These are phyloP conservation scores for Ceratorhiza oryzae-sativae DNA, from an alignment of 1,284 basidiomycete species.

Conservation along the genomic window DNA sequence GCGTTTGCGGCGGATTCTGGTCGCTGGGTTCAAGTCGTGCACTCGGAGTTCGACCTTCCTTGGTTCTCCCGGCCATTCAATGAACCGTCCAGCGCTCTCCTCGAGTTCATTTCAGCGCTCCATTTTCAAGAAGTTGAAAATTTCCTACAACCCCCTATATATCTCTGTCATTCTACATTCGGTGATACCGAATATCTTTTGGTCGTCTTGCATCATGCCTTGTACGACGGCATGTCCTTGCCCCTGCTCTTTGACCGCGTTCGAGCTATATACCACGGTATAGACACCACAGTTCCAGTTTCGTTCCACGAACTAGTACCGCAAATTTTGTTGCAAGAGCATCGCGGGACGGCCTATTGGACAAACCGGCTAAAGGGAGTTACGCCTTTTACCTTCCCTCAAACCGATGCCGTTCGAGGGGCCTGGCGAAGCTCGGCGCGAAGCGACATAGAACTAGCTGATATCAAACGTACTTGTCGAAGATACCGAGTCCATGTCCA, in stretches of 20 bases:
- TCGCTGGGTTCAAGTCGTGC: constrained; percentile 57
- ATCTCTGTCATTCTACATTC: constrained; percentile 16
- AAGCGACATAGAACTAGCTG: constrained; percentile 27
- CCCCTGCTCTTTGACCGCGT: constrained; percentile 52
- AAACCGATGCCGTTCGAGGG: constrained; percentile 25
- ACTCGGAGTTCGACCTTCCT: constrained; percentile 51
- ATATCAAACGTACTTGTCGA: constrained; percentile 43
- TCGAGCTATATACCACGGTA: constrained; percentile 50
- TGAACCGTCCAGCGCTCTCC: constrained; percentile 41
- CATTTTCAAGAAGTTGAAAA: constrained; percentile 41
- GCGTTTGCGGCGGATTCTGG: constrained; percentile 54
- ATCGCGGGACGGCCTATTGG: constrained; percentile 56
- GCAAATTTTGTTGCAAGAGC: constrained; percentile 52
- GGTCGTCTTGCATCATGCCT: constrained; percentile 59
- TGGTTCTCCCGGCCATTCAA: constrained; percentile 49
- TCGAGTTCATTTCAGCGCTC: constrained; percentile 25
- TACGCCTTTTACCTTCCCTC: constrained; percentile 45
- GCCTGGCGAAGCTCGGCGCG: constrained; percentile 22
- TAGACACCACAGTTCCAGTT: constrained; percentile 40
- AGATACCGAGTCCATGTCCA: constrained; percentile 51
- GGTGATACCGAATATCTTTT: constrained; percentile 49
- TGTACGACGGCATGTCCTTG: constrained; percentile 61
- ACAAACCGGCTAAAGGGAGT: constrained; percentile 49
- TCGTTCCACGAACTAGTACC: constrained; percentile 54
- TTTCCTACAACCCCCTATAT: constrained; percentile 40